Evolutionary conservation across 176 grass and related monocot species (phyloP), one percentile per base, ranked within the genome.

Genomic region (Aechmea fasciata): DNA sequence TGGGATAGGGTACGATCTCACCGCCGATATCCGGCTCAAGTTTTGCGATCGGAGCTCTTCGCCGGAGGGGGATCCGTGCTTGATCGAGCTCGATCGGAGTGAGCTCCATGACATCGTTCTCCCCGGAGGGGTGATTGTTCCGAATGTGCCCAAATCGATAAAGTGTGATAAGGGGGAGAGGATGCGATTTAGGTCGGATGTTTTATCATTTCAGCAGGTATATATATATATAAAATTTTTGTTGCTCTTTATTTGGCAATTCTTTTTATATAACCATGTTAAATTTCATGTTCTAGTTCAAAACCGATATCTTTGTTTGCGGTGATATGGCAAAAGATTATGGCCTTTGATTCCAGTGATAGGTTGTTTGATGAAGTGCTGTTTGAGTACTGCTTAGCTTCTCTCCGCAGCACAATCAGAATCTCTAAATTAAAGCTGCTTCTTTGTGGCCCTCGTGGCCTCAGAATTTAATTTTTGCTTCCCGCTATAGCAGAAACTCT

Each of bases 131-230:
- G 51, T 90, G 1, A 75, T 64, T 6, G 80, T 97, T 41, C 8
- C 86, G 13, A 55, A 75, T 11, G 89, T 87, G 54, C 66, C 89
- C 1, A 90, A 70, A 63, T 91, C 75, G 0, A 92, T 97, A 14
- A 92, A 92, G 81, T 97, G 89, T 24, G 94, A 97, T 53, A 97
- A 97, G 67, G 94, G 94, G 19, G 94, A 97, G 23, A 75, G 89
- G 6, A 87, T 78, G 53, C 78, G 86, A 49, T 97, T 92, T 78
- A 83, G 84, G 2, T 92, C 94, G 2, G 86, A 97, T 71, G 89
- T 97, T 24, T 73, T 97, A 2, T 83, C 94, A 13, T 97, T 97
- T 63, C 94, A 97, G 74, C 89, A 97, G 89, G 94, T 97, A 65
- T 70, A 51, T 9, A n/a, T 23, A 23, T 23, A 23, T n/a, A n/a